These are phyloP conservation scores for Teratosphaeria epicoccoides DNA, from an alignment of 2,329 filamentous ascomycete species.

Conservation along the genomic window DNA sequence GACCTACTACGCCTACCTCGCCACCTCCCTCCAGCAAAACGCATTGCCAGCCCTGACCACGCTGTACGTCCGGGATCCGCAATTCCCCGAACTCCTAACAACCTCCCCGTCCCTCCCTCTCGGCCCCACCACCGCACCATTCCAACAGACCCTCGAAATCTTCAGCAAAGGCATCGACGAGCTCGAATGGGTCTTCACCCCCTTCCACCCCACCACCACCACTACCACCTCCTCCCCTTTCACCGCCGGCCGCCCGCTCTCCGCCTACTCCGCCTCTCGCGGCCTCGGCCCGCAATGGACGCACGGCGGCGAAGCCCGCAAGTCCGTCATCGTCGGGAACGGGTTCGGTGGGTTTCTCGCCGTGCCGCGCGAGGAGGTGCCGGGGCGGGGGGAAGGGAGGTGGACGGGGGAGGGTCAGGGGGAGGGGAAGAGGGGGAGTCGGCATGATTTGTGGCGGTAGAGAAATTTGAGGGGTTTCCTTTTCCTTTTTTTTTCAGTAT, in stretches of 20 bases:
- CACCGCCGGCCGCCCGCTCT: conserved; percentile 34
- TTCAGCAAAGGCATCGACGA: conserved; percentile 59
- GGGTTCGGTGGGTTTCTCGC: conserved; percentile 57
- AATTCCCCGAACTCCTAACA: conserved; percentile 67
- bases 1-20: conserved; percentile 75
- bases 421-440: conserved; percentile 22
- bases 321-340: conserved; percentile 55
- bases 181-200: conserved; percentile 57
- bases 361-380: conserved; percentile 44
- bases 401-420: not conserved
- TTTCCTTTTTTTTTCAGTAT: too few relatives aligned
- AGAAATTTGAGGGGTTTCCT: too few relatives aligned
- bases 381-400: conserved; percentile 14
- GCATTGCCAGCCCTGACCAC: conserved; percentile 62
- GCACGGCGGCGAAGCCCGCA: conserved; percentile 43
- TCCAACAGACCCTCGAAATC: conserved; percentile 50
- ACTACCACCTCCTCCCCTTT: conserved; percentile 28
- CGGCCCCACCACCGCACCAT: conserved; percentile 30
- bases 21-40: conserved; percentile 67
- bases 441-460: conserved; percentile 27
- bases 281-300: conserved; percentile 45
- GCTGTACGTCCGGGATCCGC: conserved; percentile 76
- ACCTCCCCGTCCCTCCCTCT: conserved; percentile 54
- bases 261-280: conserved; percentile 35
- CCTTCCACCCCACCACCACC: conserved; percentile 40